Conservation (phyloP, 306 rosid species). For the Prunus campanulata region DNA sequence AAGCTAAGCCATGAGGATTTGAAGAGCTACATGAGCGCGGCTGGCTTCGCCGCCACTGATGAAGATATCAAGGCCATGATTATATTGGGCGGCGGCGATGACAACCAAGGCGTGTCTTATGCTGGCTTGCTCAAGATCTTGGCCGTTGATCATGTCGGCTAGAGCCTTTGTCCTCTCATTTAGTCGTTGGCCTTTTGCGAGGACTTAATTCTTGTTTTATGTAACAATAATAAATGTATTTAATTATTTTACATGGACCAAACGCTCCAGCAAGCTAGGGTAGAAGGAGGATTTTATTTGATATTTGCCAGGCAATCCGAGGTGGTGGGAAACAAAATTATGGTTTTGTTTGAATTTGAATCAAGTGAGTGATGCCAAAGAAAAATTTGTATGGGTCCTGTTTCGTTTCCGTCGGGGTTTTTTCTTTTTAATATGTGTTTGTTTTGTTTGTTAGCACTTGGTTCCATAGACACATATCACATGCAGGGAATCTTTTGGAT, state of each 20-base stretch:
- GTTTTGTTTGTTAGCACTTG: neutral
- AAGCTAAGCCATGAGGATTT: conserved; percentile 63
- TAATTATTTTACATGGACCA: neutral
- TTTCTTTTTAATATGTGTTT: neutral
- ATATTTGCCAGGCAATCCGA: neutral
- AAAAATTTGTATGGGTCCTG: neutral
- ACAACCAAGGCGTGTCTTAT: conserved; percentile 53
- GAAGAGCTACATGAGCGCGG: conserved; percentile 63
- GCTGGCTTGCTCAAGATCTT: conserved; percentile 67
- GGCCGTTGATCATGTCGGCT: conserved; percentile 43
- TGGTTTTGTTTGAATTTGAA: neutral
- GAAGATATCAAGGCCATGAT: conserved; percentile 79
- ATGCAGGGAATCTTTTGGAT: neutral
- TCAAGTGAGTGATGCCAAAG: neutral
- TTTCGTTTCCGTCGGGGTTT: neutral
- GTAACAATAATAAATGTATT: neutral
- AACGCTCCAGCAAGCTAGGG: neutral
- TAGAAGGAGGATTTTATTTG: neutral
- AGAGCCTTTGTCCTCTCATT: neutral
- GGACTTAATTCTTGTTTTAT: too few species aligned
- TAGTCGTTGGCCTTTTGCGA: neutral
- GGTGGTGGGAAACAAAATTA: neutral
- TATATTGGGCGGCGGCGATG: conserved; percentile 55
- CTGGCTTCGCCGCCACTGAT: conserved; percentile 55
- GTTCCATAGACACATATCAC: neutral